Evolutionary conservation across 179 eudicot species (phyloP).

Genomic region (Gypsophila paniculata): DNA sequence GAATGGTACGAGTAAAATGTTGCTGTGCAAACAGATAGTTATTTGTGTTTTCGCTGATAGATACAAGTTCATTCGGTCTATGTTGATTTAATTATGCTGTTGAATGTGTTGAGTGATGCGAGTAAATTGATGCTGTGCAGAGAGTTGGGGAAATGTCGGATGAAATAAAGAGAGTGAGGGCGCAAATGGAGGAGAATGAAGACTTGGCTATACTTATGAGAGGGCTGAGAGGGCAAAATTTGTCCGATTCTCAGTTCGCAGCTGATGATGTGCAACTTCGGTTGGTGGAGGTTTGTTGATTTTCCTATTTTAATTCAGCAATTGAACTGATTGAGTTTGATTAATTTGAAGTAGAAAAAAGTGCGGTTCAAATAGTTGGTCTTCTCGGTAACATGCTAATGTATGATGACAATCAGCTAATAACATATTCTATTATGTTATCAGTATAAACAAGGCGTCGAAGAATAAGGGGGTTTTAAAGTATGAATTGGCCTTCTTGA

Average conservation of each 20-base stretch:
- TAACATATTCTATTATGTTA: too few relatives aligned
- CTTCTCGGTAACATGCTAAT: not conserved
- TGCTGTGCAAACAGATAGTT: not conserved
- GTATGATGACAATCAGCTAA: not conserved
- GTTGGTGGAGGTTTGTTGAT: conserved; percentile 73
- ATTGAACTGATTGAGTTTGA: not conserved
- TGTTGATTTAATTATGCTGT: not conserved
- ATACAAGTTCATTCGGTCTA: not conserved
- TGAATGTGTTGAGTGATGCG: not conserved
- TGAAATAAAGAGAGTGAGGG: conserved; percentile 88
- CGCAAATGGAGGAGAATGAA: conserved; percentile 96
- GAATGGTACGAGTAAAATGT: not conserved
- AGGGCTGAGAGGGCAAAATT: conserved; percentile 91
- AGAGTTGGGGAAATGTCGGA: conserved; percentile 79
- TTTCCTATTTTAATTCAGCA: not conserved
- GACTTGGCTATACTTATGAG: conserved; percentile 75
- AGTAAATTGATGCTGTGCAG: conserved; percentile 33
- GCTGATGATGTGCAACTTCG: conserved; percentile 74
- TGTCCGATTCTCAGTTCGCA: conserved; percentile 77
- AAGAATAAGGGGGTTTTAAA: too few relatives aligned
- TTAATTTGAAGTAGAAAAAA: not conserved
- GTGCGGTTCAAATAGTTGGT: not conserved
- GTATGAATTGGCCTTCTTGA: too few relatives aligned
- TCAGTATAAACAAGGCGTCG: too few relatives aligned
- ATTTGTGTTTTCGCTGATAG: not conserved